phyloP scores from a whole-genome alignment of 2,329 filamentous ascomycete genomes.

The Zalaria sp. region DNA sequence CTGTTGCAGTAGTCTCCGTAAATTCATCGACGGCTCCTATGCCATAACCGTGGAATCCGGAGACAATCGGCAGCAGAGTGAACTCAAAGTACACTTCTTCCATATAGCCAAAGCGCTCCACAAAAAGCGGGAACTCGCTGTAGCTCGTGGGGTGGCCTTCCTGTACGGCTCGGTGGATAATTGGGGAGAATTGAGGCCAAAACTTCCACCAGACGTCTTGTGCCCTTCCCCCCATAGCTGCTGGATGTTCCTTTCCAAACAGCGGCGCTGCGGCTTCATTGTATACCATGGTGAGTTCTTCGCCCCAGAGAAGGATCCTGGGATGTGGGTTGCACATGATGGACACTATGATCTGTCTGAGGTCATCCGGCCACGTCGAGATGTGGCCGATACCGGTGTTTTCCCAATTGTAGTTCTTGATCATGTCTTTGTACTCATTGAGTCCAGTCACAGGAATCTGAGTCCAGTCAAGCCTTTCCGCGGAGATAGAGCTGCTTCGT shows the following conservation, averaged over 20 bases:
- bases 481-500: too few species aligned
- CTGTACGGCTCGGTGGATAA: slow-evolving; percentile 9
- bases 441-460: too few species aligned
- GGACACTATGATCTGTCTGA: slow-evolving; percentile 11
- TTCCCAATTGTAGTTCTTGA: slow-evolving; percentile 15
- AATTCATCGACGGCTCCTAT: slow-evolving; percentile 5
- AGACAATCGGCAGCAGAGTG: slow-evolving; percentile 14
- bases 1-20: slow-evolving; percentile 4
- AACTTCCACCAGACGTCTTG: slow-evolving; percentile 5
- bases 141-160: slow-evolving; percentile 10
- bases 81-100: slow-evolving; percentile 18
- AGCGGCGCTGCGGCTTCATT: slow-evolving; percentile 20
- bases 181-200: slow-evolving; percentile 3
- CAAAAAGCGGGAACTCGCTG: slow-evolving; percentile 9
- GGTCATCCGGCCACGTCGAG: slow-evolving; percentile 10
- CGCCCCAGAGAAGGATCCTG: slow-evolving; percentile 15
- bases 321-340: slow-evolving; percentile 18
- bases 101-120: slow-evolving; percentile 12
- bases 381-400: slow-evolving; percentile 15
- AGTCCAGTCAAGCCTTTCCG: too few species aligned
- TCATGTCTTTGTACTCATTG: slow-evolving; percentile 2
- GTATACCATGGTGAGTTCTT: slow-evolving; percentile 20
- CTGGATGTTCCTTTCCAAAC: slow-evolving; percentile 15
- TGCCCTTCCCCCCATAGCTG: slow-evolving; percentile 8
- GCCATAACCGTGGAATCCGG: slow-evolving; percentile 4